Evolutionary conservation across 352 stramenopile genomes (phyloP).

Genomic region (Phytophthora vignae): DNA sequence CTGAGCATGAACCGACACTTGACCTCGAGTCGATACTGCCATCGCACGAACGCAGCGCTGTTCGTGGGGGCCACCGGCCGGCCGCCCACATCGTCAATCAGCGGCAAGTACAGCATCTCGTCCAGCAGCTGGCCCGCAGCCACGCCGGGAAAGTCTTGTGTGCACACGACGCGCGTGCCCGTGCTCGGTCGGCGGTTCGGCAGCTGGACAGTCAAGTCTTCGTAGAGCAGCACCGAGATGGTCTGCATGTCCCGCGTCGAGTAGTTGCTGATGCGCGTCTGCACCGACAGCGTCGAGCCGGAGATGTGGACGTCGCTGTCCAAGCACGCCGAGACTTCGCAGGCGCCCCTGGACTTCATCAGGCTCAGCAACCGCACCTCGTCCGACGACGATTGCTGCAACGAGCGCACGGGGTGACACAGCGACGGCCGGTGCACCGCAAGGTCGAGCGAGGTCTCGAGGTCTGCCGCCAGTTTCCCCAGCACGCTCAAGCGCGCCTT

Average conservation of each 20-base stretch:
- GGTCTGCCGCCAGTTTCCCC: conserved; percentile 60
- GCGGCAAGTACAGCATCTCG: conserved; percentile 35
- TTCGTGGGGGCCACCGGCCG: conserved; percentile 34
- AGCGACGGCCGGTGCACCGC: conserved; percentile 27
- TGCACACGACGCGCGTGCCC: conserved; percentile 34
- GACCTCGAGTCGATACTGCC: conserved; percentile 43
- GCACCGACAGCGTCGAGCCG: conserved; percentile 37
- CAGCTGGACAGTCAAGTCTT: conserved; percentile 42
- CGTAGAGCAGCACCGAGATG: conserved; percentile 39
- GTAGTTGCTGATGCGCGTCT: conserved; percentile 41
- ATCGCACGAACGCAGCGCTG: conserved; percentile 38
- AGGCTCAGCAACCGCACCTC: conserved; percentile 35
- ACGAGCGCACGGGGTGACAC: conserved; percentile 32
- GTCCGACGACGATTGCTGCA: conserved; percentile 33
- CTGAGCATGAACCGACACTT: conserved; percentile 46
- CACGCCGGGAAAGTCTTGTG: conserved; percentile 35
- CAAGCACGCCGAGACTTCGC: conserved; percentile 35
- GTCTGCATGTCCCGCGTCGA: conserved; percentile 44
- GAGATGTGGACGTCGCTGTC: conserved; percentile 43
- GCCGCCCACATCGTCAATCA: conserved; percentile 29
- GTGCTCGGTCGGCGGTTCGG: conserved; percentile 30
- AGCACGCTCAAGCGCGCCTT: conserved; percentile 63
- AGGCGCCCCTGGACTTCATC: conserved; percentile 43
- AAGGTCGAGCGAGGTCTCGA: conserved; percentile 47
- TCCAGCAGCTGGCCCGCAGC: conserved; percentile 35